Evolutionary conservation across 495 filamentous ascomycete genomes (phyloP).

Genomic region (Tuber microsphaerosporum): DNA sequence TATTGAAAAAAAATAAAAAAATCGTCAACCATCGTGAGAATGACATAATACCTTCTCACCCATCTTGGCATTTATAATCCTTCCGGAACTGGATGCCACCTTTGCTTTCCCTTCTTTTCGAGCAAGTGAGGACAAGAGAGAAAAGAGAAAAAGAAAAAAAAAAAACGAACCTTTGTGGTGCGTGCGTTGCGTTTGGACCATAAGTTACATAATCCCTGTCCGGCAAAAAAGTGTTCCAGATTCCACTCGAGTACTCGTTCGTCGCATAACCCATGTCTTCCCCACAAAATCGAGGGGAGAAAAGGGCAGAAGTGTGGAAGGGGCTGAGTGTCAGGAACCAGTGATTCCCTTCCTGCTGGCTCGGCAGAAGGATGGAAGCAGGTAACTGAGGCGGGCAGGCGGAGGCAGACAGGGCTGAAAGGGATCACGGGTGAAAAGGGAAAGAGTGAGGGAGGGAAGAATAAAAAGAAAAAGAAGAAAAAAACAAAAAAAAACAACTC

Average conservation of each 20-base stretch:
- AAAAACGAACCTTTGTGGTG: not conserved
- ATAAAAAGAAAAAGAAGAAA: not conserved
- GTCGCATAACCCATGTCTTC: not conserved
- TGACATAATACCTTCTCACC: constrained; percentile 23
- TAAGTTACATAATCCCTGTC: not conserved
- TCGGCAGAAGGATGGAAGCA: not conserved
- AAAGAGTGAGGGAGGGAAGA: not conserved
- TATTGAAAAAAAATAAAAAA: constrained; percentile 6
- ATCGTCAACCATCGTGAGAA: constrained; percentile 22
- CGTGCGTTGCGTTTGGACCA: not conserved
- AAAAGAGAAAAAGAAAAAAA: not conserved
- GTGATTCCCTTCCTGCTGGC: not conserved
- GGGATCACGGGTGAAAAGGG: not conserved
- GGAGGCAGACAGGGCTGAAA: not conserved
- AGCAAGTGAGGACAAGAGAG: not conserved
- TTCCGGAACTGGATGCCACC: constrained; percentile 2
- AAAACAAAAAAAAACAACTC: not conserved
- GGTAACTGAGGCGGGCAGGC: not conserved
- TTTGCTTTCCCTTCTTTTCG: not conserved
- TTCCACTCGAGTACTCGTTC: not conserved
- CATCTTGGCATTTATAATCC: not conserved
- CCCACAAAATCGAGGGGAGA: not conserved
- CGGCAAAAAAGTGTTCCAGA: not conserved
- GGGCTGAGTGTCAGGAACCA: not conserved
- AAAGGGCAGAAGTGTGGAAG: not conserved